Evolutionary conservation across 768 basidiomycete genomes (phyloP).

Genomic region (Suillus brevipes): DNA sequence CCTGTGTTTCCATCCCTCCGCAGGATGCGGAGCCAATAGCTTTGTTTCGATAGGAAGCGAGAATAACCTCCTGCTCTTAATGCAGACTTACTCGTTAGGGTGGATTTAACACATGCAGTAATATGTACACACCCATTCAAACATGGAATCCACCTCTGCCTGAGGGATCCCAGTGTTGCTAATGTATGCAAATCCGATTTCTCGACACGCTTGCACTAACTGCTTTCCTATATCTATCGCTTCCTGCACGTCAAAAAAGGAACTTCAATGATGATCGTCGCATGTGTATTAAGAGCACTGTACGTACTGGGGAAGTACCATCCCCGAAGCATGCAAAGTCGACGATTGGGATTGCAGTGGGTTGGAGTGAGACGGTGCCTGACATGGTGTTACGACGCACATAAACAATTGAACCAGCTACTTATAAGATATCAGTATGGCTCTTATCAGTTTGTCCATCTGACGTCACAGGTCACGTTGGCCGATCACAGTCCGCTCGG

Average conservation of each 20-base stretch:
- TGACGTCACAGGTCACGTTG: background rate
- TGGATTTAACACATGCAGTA: conserved; percentile 7
- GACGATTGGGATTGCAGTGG: conserved; percentile 12
- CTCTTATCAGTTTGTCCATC: background rate
- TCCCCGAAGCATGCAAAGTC: conserved; percentile 18
- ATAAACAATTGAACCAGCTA: background rate
- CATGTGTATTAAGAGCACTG: background rate
- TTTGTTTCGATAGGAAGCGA: conserved; percentile 39
- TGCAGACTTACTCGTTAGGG: background rate
- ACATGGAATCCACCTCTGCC: conserved; percentile 40
- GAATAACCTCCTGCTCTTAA: conserved; percentile 42
- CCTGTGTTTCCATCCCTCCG: conserved; percentile 45
- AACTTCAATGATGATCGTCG: background rate
- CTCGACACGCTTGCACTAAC: conserved; percentile 20
- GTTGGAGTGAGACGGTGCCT: background rate
- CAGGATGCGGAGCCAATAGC: conserved; percentile 46
- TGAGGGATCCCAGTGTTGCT: conserved; percentile 43
- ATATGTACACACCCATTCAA: conserved; percentile 39
- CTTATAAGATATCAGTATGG: background rate
- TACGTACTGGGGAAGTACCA: conserved; percentile 14
- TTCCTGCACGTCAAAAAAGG: conserved; percentile 10
- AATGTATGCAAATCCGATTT: conserved; percentile 50
- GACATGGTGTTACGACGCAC: background rate
- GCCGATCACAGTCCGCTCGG: background rate
- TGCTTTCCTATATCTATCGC: conserved; percentile 17